Percentiles rank a stretch among this genome's conserved stretches.
These are phyloP conservation scores for Emericellopsis atlantica DNA, from an alignment of 2,329 filamentous ascomycete genomes.

Conservation along the genomic window DNA sequence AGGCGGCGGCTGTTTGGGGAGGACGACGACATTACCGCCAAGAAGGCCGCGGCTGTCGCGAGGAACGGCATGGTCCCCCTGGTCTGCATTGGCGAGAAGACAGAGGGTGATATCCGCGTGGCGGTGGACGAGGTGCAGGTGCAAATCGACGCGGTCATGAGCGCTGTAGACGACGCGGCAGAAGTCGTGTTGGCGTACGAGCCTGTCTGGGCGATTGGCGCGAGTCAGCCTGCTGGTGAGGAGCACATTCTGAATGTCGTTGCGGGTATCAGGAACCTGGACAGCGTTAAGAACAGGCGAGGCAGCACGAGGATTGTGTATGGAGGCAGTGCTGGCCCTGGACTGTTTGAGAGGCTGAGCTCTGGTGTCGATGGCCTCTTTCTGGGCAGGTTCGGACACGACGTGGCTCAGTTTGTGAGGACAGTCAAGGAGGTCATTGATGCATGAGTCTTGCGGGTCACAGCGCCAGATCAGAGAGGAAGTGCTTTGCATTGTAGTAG, in stretches of 20 bases:
- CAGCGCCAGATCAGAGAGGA: too few species aligned
- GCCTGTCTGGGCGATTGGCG: slow-evolving; percentile 81
- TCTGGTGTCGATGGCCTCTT: slow-evolving; percentile 70
- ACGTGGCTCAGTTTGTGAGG: slow-evolving; percentile 56
- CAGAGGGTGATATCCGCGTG: slow-evolving; percentile 38
- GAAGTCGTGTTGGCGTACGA: slow-evolving; percentile 75
- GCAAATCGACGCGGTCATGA: slow-evolving; percentile 47
- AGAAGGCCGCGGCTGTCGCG: slow-evolving; percentile 57
- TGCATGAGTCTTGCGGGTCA: background rate
- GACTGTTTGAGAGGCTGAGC: slow-evolving; percentile 55
- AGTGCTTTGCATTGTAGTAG: too few species aligned
- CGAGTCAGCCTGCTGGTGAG: slow-evolving; percentile 55
- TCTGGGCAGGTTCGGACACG: slow-evolving; percentile 69
- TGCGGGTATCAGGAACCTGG: slow-evolving; percentile 42
- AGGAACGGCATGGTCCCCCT: slow-evolving; percentile 63
- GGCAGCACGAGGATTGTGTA: slow-evolving; percentile 62
- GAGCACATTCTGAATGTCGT: slow-evolving; percentile 64
- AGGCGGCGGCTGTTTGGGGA: slow-evolving; percentile 60
- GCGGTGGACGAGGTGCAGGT: slow-evolving; percentile 62
- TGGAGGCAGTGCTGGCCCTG: slow-evolving; percentile 72
- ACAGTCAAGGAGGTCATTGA: slow-evolving; percentile 55
- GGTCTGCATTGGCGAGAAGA: slow-evolving; percentile 68
- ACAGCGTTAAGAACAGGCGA: slow-evolving; percentile 34
- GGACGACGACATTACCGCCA: slow-evolving; percentile 54
- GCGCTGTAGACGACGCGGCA: slow-evolving; percentile 42